Evolutionary conservation across 257 asterid species (phyloP), one percentile per base, ranked within the genome.

Genomic region (Plantago ovata): DNA sequence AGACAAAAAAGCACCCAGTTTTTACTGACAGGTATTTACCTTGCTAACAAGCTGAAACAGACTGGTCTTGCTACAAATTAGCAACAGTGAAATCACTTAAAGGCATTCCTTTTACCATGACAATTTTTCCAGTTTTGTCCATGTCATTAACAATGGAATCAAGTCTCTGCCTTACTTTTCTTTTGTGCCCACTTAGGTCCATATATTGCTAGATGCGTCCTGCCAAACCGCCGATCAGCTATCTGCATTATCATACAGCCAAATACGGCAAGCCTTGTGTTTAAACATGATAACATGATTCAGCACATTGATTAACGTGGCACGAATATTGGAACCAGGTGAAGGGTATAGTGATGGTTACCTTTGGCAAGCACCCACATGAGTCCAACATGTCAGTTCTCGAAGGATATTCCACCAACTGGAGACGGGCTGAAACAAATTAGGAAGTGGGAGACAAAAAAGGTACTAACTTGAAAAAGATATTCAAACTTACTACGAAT

Each of bases 191-290:
- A 93, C 28, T 64, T 75, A 40, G 98, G 98, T 72, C 98, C 98
- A 49, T 93, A 93, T 82, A 93, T 81, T 11, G 92, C 98, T 16
- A 93, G 75, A 73, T 86, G 81, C 2, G 98, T 93, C 69, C 98
- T 82, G n/a, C 98, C 97, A 82, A 93, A 89, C 66, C 96, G 65
- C 76, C 97, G 75, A 76, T 89, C 98, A 71, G 97, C 84, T 77
- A 93, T 82, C 98, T 93, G 81, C 76, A 64, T 33, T 54, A 18
- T 67, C n/a, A 45, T 16, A 47, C 10, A 50, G 42, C 28, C 9
- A 54, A 42, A 62, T 38, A 10, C 36, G 36, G 4, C 36, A 28
- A 28, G 36, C 36, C 36, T 28, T 6, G 36, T 28, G 36, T 28
- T 28, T 4, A 13, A 18, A 21, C 15, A 9, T 46, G 38, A 22